These are phyloP conservation scores for Penicillium coprophilum DNA, from an alignment of 495 filamentous ascomycete species.

Conservation along the genomic window DNA sequence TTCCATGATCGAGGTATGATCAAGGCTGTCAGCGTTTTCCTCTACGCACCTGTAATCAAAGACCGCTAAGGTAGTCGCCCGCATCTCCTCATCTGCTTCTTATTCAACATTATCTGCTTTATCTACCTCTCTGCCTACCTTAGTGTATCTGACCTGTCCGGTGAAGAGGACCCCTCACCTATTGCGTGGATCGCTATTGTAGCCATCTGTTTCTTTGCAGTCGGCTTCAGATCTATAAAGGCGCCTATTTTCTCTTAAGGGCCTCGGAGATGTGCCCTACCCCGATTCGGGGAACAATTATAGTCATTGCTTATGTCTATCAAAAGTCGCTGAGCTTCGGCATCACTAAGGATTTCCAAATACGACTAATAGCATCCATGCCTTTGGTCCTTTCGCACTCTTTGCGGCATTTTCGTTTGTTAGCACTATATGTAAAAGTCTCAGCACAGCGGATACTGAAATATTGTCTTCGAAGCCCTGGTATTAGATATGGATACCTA, in stretches of 20 bases:
- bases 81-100: conserved; percentile 24
- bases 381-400: conserved; percentile 26
- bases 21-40: conserved; percentile 24
- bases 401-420: conserved; percentile 18
- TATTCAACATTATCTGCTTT: conserved; percentile 21
- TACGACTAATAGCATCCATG: conserved; percentile 22
- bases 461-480: too few relatives aligned
- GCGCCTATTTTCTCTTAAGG: conserved; percentile 26
- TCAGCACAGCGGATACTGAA: too few relatives aligned
- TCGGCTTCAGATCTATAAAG: conserved; percentile 28
- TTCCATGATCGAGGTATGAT: conserved; percentile 5
- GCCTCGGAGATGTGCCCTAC: conserved; percentile 28
- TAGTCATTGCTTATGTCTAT: conserved; percentile 24
- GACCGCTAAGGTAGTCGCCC: conserved; percentile 27
- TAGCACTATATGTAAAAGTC: too few relatives aligned
- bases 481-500: too few relatives aligned
- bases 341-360: conserved; percentile 24
- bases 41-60: conserved; percentile 26
- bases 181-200: conserved; percentile 26
- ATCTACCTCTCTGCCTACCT: conserved; percentile 24
- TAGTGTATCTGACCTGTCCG: conserved; percentile 14
- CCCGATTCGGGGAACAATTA: conserved; percentile 17
- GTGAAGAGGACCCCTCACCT: conserved; percentile 10
- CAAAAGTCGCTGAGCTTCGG: conserved; percentile 30
- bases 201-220: conserved; percentile 26